Percentiles rank a stretch among this genome's conserved stretches.
Conservation (phyloP, 805 yeast genomes). For the Trichomonascus vanleenenianus region DNA sequence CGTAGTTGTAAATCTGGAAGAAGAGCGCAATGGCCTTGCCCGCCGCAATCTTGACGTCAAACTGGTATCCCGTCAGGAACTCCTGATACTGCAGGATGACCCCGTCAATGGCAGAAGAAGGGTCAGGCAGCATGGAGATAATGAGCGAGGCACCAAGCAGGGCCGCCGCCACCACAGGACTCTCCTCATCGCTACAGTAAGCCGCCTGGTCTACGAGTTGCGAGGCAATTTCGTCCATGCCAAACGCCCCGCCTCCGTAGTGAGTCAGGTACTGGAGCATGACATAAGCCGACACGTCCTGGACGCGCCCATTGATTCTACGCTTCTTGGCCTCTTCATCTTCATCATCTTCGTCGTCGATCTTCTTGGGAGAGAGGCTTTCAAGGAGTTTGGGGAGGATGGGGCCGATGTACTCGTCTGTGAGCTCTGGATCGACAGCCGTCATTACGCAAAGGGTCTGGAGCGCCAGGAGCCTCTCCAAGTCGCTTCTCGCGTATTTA, state of each 20-base stretch:
- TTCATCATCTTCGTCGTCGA: conserved; percentile 9
- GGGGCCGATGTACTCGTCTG: conserved; percentile 13
- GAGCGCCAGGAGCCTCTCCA: conserved; percentile 24
- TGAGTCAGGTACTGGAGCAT: conserved; percentile 24
- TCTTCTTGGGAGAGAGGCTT: conserved; percentile 8
- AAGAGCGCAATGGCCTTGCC: conserved; percentile 49
- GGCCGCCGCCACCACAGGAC: conserved; percentile 24
- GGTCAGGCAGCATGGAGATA: conserved; percentile 25
- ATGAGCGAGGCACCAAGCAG: conserved; percentile 25
- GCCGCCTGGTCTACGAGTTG: conserved; percentile 23
- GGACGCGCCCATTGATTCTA: conserved; percentile 8
- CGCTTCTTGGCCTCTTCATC: conserved; percentile 1
- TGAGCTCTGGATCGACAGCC: conserved; percentile 20
- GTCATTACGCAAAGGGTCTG: conserved; percentile 23
- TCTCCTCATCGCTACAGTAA: conserved; percentile 15
- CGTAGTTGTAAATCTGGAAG: conserved; percentile 44
- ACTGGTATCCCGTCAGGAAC: conserved; percentile 35
- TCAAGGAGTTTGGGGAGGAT: conserved; percentile 15
- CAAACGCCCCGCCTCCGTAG: conserved; percentile 30
- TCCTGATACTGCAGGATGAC: conserved; percentile 35
- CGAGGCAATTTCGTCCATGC: conserved; percentile 22
- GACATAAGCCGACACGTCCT: conserved; percentile 22
- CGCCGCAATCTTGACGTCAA: conserved; percentile 46
- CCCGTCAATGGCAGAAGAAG: conserved; percentile 37
- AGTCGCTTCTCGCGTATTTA: conserved; percentile 21